Percentiles rank a stretch among this genome's conserved stretches.
These are phyloP conservation scores for Lyophyllum decastes DNA, from an alignment of 768 basidiomycete species.

Conservation along the genomic window DNA sequence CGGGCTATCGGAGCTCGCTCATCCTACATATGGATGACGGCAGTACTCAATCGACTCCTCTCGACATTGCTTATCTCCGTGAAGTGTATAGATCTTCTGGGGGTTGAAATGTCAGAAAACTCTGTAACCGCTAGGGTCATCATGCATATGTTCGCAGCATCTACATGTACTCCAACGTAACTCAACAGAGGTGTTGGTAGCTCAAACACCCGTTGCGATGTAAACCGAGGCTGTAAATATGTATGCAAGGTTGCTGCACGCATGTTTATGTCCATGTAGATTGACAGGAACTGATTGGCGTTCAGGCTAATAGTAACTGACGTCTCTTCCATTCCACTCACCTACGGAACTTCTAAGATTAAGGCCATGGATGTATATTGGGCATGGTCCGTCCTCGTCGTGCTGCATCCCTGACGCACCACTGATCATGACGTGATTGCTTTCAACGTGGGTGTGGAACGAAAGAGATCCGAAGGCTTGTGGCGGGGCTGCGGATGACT, in stretches of 20 bases:
- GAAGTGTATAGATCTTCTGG: background rate
- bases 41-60: background rate
- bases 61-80: constrained; percentile 1
- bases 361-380: background rate
- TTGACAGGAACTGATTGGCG: constrained; percentile 11
- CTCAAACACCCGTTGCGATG: background rate
- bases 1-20: background rate
- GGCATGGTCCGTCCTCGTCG: background rate
- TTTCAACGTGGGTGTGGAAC: background rate
- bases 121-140: background rate
- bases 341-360: background rate
- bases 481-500: background rate
- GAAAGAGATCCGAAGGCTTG: background rate
- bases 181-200: background rate
- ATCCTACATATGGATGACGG: background rate
- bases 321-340: background rate
- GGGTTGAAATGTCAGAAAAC: background rate
- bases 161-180: background rate
- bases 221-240: background rate
- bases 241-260: background rate
- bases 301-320: constrained; percentile 8
- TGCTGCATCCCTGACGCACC: background rate
- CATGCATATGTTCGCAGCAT: background rate
- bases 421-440: background rate
- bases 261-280: background rate